A percentile compares a stretch with the other conserved stretches of the same genome.
Conservation (phyloP, 2,329 filamentous ascomycete genomes). For the Trichocomaceae sp. region DNA sequence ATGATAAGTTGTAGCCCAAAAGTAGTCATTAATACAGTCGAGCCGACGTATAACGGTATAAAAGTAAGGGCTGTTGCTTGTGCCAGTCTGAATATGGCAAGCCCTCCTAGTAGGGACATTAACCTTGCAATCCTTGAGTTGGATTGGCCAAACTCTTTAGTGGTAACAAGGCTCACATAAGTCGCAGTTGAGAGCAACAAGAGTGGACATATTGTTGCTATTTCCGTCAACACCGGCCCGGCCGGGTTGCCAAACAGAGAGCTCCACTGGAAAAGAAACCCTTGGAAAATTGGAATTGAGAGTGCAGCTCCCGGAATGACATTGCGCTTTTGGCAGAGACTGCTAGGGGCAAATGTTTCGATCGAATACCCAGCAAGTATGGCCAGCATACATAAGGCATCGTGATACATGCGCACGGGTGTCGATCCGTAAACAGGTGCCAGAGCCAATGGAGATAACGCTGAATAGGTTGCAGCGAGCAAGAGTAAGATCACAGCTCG, state of each 20-base stretch:
- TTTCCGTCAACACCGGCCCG: slow-evolving; percentile 71
- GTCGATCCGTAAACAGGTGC: slow-evolving; percentile 86
- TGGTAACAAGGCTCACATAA: slow-evolving; percentile 36
- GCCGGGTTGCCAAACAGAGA: slow-evolving; percentile 57
- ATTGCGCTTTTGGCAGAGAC: slow-evolving; percentile 42
- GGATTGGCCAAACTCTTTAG: slow-evolving; percentile 58
- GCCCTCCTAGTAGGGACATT: slow-evolving; percentile 43
- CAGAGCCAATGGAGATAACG: slow-evolving; percentile 57
- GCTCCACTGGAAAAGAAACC: slow-evolving; percentile 62
- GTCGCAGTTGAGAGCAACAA: slow-evolving; percentile 57
- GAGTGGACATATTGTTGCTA: slow-evolving; percentile 64
- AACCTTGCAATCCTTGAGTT: slow-evolving; percentile 49
- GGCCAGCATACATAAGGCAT: slow-evolving; percentile 57
- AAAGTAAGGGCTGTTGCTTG: slow-evolving; percentile 37
- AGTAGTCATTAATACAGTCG: slow-evolving; percentile 59
- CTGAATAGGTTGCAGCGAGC: slow-evolving; percentile 36
- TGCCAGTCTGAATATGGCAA: slow-evolving; percentile 53
- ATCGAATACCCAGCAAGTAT: slow-evolving; percentile 66
- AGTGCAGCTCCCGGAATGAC: slow-evolving; percentile 67
- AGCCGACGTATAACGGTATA: slow-evolving; percentile 51
- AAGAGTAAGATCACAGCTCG: slow-evolving; percentile 30
- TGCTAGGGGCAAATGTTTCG: slow-evolving; percentile 49
- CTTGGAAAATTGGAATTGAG: slow-evolving; percentile 68
- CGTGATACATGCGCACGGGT: slow-evolving; percentile 66
- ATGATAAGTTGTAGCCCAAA: slow-evolving; percentile 65